phyloP scores from a whole-genome alignment of 768 basidiomycete species.

The Calocybe gangraenosa region DNA sequence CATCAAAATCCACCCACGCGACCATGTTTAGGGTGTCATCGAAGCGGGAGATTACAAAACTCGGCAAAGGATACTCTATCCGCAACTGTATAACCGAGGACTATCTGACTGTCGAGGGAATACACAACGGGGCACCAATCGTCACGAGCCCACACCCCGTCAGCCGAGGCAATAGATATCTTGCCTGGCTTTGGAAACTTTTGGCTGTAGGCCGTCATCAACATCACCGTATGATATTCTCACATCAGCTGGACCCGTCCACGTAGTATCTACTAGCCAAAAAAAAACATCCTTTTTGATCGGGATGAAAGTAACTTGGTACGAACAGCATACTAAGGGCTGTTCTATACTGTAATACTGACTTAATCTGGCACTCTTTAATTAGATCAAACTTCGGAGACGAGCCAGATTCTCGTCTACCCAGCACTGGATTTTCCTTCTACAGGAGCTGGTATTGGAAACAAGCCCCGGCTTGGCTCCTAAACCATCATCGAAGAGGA shows the following conservation, averaged over 20 bases:
- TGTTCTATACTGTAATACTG: background rate
- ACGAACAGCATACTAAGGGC: background rate
- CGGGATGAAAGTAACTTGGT: conserved; percentile 4
- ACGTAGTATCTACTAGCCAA: conserved; percentile 25
- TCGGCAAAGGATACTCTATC: conserved; percentile 29
- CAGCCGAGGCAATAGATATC: conserved; percentile 22
- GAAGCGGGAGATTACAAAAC: conserved; percentile 27
- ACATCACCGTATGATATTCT: background rate
- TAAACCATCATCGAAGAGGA: too few relatives aligned
- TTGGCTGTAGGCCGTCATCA: conserved; percentile 18
- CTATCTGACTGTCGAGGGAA: conserved; percentile 24
- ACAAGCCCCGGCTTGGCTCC: too few relatives aligned
- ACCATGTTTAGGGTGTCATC: background rate
- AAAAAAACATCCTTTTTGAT: conserved; percentile 19
- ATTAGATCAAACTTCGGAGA: too few relatives aligned
- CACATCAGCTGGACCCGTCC: too few relatives aligned
- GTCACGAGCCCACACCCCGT: conserved; percentile 25
- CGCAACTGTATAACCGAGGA: conserved; percentile 19
- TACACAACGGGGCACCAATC: conserved; percentile 15
- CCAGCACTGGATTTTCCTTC: too few relatives aligned
- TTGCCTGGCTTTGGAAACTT: conserved; percentile 5
- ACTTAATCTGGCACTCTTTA: background rate
- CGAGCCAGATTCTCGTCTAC: too few relatives aligned
- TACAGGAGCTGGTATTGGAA: too few relatives aligned
- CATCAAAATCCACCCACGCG: background rate